A percentile compares a stretch with the other conserved stretches of the same genome.
Evolutionary conservation across 139 green algal species (phyloP).

Genomic region (Volvox africanus): DNA sequence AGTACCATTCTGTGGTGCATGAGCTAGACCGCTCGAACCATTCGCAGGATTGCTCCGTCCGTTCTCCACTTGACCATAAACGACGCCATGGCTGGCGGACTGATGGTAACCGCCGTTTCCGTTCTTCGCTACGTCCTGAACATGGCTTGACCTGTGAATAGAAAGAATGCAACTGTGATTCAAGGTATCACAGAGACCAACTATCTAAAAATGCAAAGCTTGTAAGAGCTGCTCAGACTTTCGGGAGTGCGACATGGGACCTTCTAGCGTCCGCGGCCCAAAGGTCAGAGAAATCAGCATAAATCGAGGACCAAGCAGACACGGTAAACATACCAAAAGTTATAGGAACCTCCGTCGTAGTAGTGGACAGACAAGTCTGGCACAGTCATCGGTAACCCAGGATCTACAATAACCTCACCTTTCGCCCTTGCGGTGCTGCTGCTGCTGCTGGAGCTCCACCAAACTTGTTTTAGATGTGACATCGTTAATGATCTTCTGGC

Average conservation of each 20-base stretch:
- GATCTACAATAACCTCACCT: slow-evolving; percentile 4
- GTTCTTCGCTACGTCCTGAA: slow-evolving; percentile 36
- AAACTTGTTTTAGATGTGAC: slow-evolving; percentile 20
- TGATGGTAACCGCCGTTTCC: slow-evolving; percentile 14
- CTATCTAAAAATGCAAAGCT: too few species aligned
- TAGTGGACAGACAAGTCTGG: too few species aligned
- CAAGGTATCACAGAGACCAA: too few species aligned
- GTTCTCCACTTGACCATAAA: slow-evolving; percentile 28
- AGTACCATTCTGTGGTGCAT: background rate
- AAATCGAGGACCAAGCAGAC: too few species aligned
- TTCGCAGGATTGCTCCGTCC: background rate
- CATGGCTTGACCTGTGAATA: slow-evolving; percentile 12
- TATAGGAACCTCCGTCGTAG: too few species aligned
- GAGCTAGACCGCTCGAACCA: slow-evolving; percentile 24
- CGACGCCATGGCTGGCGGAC: background rate
- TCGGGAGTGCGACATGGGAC: too few species aligned
- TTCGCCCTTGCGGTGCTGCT: slow-evolving; percentile 27
- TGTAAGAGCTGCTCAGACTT: too few species aligned
- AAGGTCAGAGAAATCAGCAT: too few species aligned
- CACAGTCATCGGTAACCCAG: background rate
- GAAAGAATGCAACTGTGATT: background rate
- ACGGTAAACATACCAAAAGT: too few species aligned
- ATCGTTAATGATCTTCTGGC: slow-evolving; percentile 23
- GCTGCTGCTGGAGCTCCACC: slow-evolving; percentile 20
- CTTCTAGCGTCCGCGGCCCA: too few species aligned